phyloP scores from a whole-genome alignment of 192 early-diverging fungal genomes.

The Haplosporangium gracile region DNA sequence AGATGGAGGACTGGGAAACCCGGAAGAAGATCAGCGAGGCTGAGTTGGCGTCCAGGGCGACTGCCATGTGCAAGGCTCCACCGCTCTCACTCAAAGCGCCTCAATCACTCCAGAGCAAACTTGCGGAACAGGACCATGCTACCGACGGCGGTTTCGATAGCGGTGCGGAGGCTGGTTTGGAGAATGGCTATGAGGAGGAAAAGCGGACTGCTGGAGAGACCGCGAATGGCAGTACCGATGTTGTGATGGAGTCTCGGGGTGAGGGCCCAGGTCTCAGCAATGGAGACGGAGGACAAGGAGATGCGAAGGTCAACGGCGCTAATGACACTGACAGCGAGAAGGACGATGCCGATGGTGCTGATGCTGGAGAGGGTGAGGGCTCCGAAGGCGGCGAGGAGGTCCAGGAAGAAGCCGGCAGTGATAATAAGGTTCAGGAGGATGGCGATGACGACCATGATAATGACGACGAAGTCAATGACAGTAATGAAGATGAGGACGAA shows the following conservation, averaged over 20 bases:
- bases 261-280: not conserved
- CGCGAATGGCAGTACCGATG: not conserved
- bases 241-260: not conserved
- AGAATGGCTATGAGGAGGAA: not conserved
- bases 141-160: not conserved
- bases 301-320: not conserved
- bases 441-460: not conserved
- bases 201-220: not conserved
- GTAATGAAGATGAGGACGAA: not conserved
- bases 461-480: not conserved
- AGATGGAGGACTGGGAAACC: constrained; percentile 46
- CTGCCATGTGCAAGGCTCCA: constrained; percentile 38
- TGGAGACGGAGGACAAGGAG: not conserved
- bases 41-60: constrained; percentile 45
- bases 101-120: constrained; percentile 37
- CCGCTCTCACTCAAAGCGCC: constrained; percentile 47
- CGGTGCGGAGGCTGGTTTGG: not conserved
- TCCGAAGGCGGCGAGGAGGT: not conserved
- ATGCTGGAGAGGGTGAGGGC: not conserved
- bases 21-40: constrained; percentile 51
- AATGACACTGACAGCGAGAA: not conserved
- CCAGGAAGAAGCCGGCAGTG: not conserved
- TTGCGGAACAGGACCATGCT: constrained; percentile 23
- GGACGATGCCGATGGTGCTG: not conserved
- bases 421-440: not conserved